Evolutionary conservation across 2,329 filamentous ascomycete species (phyloP), one percentile per base, ranked within the genome.

Genomic region (Neoascochyta sp.): DNA sequence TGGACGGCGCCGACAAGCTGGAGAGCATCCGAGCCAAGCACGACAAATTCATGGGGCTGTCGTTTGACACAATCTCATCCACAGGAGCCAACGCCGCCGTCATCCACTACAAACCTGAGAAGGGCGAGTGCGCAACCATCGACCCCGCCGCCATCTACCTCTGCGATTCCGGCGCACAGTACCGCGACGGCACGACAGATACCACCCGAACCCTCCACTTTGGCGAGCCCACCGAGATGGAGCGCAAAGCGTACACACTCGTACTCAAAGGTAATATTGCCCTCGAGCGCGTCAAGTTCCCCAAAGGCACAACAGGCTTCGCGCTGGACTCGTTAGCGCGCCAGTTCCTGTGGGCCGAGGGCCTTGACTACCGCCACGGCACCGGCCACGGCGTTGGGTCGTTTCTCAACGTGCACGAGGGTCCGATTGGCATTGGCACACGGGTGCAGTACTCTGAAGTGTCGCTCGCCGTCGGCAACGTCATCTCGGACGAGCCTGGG

Each of bases 121-220:
- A 76, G 32, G 87, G 84, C 12, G 82, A 74, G 41, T 96, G 90
- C 64, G 77, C 88, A 7, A 69, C 76, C 16, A 87, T 98, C 48
- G 87, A 98, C 47, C 86, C 87, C 0, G 78, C 80, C 5, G 80
- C 81, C 9, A 79, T 98, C 36, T 98, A 98, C 54, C 78, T 98
- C 3, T 98, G 92, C 60, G 92, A 98, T 63, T 96, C 92, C 13
- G 92, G 92, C 13, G 92, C 86, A n/a, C 92, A 98, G 62, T 98
- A 90, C 54, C 73, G 84, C 3, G 92, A 98, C 60, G 92, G 92
- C 33, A 98, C 92, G 1, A 98, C 92, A 0, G 92, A 98, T 56
- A 94, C 87, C 0, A 98, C 92, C 4, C 76, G 92, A 22, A 98
- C 92, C 1, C 70, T 95, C 21, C 92, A 98, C 56, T 96, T 96